Evolutionary conservation across 2,329 filamentous ascomycete genomes (phyloP).

Genomic region (Sporothrix brasiliensis): DNA sequence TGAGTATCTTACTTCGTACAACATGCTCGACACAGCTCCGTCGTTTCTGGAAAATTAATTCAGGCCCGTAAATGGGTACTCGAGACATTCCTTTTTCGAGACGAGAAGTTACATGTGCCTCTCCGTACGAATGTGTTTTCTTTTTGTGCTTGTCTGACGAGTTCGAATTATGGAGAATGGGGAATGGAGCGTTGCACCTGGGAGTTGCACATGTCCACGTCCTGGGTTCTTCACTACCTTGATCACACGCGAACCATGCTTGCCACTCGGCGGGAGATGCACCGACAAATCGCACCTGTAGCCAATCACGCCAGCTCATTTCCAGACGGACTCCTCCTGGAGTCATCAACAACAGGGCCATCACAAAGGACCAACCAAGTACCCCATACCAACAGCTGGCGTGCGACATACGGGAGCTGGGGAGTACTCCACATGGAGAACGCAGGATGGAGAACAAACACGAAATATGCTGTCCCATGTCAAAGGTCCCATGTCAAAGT

Average conservation of each 20-base stretch:
- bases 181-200: no score
- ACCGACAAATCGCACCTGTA: conserved; percentile 7
- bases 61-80: background rate
- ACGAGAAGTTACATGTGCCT: background rate
- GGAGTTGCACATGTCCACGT: no score
- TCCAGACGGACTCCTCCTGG: background rate
- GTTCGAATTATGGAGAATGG: no score
- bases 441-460: no score
- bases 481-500: no score
- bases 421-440: no score
- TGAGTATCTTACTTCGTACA: no score
- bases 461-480: no score
- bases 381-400: no score
- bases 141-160: no score
- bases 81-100: background rate
- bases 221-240: background rate
- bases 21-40: background rate
- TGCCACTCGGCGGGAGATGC: conserved; percentile 19
- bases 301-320: conserved; percentile 14
- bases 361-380: background rate
- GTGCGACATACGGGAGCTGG: no score
- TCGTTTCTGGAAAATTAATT: background rate
- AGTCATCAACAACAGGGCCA: background rate
- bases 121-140: no score
- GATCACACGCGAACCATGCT: conserved; percentile 4